These are phyloP conservation scores for Carex parvula DNA, from an alignment of 176 grass and related monocot species.

Conservation along the genomic window DNA sequence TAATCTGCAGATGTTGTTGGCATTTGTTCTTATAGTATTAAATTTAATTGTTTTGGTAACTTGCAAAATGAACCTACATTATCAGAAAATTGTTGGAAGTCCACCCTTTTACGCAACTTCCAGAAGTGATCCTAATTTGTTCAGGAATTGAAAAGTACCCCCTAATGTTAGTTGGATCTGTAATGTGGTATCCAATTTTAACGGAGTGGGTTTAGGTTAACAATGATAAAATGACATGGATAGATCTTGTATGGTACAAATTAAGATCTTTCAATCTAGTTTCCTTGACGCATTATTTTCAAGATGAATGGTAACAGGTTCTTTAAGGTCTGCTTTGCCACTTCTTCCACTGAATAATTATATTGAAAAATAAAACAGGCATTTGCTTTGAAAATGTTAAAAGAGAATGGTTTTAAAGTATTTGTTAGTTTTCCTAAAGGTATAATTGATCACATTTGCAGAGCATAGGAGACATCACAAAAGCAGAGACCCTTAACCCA, in stretches of 20 bases:
- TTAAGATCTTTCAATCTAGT: background rate
- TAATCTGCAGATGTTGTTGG: slow-evolving; percentile 17
- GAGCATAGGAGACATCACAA: slow-evolving; percentile 87
- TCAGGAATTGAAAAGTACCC: background rate
- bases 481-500: slow-evolving; percentile 57
- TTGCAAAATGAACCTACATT: background rate
- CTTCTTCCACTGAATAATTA: background rate
- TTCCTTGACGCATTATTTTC: background rate
- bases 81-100: background rate
- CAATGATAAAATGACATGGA: background rate
- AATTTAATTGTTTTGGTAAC: slow-evolving; percentile 11
- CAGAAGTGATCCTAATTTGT: background rate
- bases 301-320: background rate
- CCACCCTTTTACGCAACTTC: background rate
- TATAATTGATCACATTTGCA: slow-evolving; percentile 24
- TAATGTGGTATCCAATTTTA: background rate
- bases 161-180: background rate
- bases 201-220: background rate
- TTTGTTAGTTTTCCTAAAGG: background rate
- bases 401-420: background rate
- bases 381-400: background rate
- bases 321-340: background rate
- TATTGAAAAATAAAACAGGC: background rate
- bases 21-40: background rate
- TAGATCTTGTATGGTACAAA: background rate